Conservation (phyloP, 176 grass and related monocot species). For the Avena insularis region DNA sequence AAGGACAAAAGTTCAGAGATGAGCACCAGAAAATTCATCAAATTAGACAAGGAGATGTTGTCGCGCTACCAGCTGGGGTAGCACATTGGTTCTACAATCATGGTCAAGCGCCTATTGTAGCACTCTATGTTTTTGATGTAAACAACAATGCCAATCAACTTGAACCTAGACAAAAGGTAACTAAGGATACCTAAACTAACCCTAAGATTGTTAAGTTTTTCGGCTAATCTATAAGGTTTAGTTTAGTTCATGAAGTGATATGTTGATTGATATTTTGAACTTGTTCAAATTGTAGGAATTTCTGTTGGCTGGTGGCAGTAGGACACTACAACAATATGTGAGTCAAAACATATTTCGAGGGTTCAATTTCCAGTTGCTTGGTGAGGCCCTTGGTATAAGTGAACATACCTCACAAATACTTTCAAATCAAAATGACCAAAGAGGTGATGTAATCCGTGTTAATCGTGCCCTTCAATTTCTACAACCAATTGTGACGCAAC, state of each 20-base stretch:
- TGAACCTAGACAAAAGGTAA: not conserved
- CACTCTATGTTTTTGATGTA: slow-evolving; percentile 20
- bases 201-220: not conserved
- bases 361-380: slow-evolving; percentile 35
- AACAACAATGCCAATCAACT: not conserved
- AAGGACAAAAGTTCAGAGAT: slow-evolving; percentile 22
- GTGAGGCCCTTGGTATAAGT: slow-evolving; percentile 43
- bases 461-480: not conserved
- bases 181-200: not conserved
- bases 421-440: not conserved
- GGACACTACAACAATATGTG: slow-evolving; percentile 2
- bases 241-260: too few species aligned
- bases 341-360: slow-evolving; percentile 40
- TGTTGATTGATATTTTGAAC: not conserved
- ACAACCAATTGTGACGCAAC: not conserved
- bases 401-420: slow-evolving; percentile 21
- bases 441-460: not conserved
- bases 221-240: not conserved
- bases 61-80: slow-evolving; percentile 18
- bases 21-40: slow-evolving; percentile 24
- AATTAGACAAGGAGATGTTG: slow-evolving; percentile 22
- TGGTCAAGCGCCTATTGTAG: slow-evolving; percentile 19
- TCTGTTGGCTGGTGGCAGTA: slow-evolving; percentile 42
- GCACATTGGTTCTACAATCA: slow-evolving; percentile 56
- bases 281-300: slow-evolving; percentile 43